phyloP scores from a whole-genome alignment of 2,329 filamentous ascomycete genomes.

The Exophiala alcalophila region DNA sequence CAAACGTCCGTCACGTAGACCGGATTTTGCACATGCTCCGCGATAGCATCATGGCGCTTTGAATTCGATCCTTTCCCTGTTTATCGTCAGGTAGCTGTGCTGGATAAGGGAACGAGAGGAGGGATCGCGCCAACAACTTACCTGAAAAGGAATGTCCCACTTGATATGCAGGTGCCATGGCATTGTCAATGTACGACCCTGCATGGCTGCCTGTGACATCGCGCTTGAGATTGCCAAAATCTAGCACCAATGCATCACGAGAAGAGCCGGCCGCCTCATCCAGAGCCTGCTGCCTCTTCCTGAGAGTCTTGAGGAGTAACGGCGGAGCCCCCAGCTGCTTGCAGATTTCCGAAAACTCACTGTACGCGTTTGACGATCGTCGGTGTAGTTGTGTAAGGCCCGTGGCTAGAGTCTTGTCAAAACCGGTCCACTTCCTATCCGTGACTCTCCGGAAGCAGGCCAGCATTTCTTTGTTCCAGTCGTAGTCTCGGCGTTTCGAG shows the following conservation, averaged over 20 bases:
- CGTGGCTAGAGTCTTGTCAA: background rate
- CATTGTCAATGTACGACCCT: slow-evolving; percentile 3
- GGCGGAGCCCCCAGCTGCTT: background rate
- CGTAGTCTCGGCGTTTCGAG: no score
- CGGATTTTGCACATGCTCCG: background rate
- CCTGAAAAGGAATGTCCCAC: background rate
- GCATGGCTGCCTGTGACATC: background rate
- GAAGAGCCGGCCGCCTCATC: background rate
- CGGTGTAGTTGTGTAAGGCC: background rate
- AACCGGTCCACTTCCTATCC: background rate
- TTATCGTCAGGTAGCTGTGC: background rate
- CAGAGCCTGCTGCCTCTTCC: background rate
- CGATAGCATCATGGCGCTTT: background rate
- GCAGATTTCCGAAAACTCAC: background rate
- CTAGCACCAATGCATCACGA: background rate
- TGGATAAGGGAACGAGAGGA: background rate
- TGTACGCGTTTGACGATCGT: background rate
- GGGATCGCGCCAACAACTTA: background rate
- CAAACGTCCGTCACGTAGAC: background rate
- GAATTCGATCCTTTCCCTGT: background rate
- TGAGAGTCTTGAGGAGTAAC: background rate
- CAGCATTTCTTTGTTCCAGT: slow-evolving; percentile 12
- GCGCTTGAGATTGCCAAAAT: background rate
- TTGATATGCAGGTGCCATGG: slow-evolving; percentile 1
- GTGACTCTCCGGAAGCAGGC: background rate